A percentile compares a stretch with the other conserved stretches of the same genome.
Conservation (phyloP, 2,329 filamentous ascomycete species). For the Leptographium procerum region DNA sequence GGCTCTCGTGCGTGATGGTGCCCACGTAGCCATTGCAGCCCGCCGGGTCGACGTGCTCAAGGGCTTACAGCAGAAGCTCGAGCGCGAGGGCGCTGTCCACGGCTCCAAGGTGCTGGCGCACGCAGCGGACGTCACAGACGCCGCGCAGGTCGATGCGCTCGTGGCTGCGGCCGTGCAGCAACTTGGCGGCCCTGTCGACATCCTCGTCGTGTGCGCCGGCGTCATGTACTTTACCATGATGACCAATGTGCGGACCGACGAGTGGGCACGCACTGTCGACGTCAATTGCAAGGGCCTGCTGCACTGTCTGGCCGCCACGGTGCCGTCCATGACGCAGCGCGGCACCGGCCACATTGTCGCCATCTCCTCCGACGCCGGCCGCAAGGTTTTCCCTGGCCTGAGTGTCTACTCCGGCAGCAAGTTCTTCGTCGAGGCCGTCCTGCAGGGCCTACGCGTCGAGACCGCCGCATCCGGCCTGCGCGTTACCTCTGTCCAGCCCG, state of each 20-base stretch:
- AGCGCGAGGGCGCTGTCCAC: conserved; percentile 14
- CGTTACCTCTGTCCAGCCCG: conserved; percentile 66
- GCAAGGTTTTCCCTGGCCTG: conserved; percentile 70
- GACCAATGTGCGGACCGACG: conserved; percentile 59
- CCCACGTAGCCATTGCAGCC: conserved; percentile 60
- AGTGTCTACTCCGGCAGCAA: conserved; percentile 77
- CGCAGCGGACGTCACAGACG: conserved; percentile 62
- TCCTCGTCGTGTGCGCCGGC: conserved; percentile 68
- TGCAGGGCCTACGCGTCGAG: conserved; percentile 65
- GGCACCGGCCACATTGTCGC: conserved; percentile 63
- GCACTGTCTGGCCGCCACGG: conserved; percentile 56
- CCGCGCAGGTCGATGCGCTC: conserved; percentile 53
- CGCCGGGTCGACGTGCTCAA: conserved; percentile 60
- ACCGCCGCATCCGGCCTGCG: conserved; percentile 62
- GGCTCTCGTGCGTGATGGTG: conserved; percentile 59
- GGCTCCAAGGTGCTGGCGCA: conserved; percentile 57
- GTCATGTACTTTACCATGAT: conserved; percentile 90
- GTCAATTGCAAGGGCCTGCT: conserved; percentile 79
- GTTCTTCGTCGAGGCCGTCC: conserved; percentile 73
- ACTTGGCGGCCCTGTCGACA: conserved; percentile 58
- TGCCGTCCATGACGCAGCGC: conserved; percentile 61
- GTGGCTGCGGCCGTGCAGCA: conserved; percentile 45
- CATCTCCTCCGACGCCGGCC: conserved; percentile 71
- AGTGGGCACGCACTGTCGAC: conserved; percentile 75
- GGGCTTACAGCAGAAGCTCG: conserved; percentile 49